Evolutionary conservation across 768 basidiomycete genomes (phyloP).

Genomic region (Amanita rubescens): DNA sequence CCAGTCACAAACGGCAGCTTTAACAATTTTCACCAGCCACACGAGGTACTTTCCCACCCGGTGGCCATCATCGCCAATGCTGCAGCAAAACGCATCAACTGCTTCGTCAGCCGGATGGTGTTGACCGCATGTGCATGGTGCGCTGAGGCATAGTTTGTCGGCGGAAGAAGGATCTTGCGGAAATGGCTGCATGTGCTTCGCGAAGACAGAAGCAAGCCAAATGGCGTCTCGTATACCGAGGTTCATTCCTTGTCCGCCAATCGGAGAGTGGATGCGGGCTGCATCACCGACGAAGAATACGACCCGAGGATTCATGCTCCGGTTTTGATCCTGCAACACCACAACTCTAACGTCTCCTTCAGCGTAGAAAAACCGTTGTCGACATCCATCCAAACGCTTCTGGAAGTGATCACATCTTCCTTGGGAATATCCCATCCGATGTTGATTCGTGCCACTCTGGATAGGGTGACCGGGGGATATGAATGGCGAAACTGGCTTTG

Average conservation of each 20-base stretch:
- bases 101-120: constrained; percentile 34
- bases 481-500: constrained; percentile 27
- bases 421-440: constrained; percentile 24
- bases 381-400: constrained; percentile 30
- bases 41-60: neutral
- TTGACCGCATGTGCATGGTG: constrained; percentile 31
- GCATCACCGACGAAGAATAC: constrained; percentile 21
- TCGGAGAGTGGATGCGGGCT: constrained; percentile 42
- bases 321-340: constrained; percentile 22
- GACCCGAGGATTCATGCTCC: neutral
- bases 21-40: neutral
- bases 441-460: constrained; percentile 9
- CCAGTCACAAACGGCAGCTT: constrained; percentile 11
- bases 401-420: constrained; percentile 35
- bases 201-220: constrained; percentile 34
- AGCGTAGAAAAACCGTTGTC: constrained; percentile 12
- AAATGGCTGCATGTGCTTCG: constrained; percentile 21
- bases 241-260: constrained; percentile 53
- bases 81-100: constrained; percentile 12
- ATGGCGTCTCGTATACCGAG: constrained; percentile 47
- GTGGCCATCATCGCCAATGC: neutral
- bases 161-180: constrained; percentile 11
- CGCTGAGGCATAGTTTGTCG: constrained; percentile 23
- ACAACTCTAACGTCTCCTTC: constrained; percentile 20
- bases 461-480: constrained; percentile 23